Base-by-base conservation (phyloP, 352 stramenopile genomes). In the Globisporangium lucens region DNA sequence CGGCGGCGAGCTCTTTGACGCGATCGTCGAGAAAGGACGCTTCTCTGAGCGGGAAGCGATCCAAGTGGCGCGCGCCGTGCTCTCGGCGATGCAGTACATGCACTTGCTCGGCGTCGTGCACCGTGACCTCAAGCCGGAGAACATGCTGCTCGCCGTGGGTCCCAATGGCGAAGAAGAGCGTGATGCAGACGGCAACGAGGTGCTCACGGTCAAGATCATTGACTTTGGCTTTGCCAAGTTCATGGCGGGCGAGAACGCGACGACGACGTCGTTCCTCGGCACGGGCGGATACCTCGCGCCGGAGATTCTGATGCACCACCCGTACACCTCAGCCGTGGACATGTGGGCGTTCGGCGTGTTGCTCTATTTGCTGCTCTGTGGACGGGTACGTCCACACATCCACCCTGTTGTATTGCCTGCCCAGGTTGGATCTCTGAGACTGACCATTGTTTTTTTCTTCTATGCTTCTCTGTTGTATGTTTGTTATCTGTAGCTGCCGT, bases 181-280 rank as follows among this genome's bases (percentile, higher is more conserved):
- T 30, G 56, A 56, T 17, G 62, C 9, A 22, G 43, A 49, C 5
- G 24, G 30, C 38, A 49, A 63, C 7, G 67, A 66, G 27, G 38
- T 63, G 5, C 43, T 93, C 61, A 64, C 79, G 2, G 77, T 99
- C 15, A 99, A 99, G 80, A 98, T 99, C 63, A 99, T 99, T 72
- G 97, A 99, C 80, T 99, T 99, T 89, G 97, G 97, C 7, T 90
- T 99, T 51, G 91, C 91, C 41, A 99, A 99, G 75, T 80, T 97
- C 51, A 71, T 97, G 29, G 72, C 79, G 10, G 67, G 75, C 9
- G 75, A 88, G 15, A 65, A 76, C 6, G 84, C 68, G 35, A 84
- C 80, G 22, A 90, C 83, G 60, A 89, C 79, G 0, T 87, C 80
- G 46, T 94, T 95, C 73, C 61, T 95, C 9, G 88, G 88, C 41